Evolutionary conservation across 495 filamentous ascomycete species (phyloP), one percentile per base, ranked within the genome.

Genomic region (Bombardia bombarda): DNA sequence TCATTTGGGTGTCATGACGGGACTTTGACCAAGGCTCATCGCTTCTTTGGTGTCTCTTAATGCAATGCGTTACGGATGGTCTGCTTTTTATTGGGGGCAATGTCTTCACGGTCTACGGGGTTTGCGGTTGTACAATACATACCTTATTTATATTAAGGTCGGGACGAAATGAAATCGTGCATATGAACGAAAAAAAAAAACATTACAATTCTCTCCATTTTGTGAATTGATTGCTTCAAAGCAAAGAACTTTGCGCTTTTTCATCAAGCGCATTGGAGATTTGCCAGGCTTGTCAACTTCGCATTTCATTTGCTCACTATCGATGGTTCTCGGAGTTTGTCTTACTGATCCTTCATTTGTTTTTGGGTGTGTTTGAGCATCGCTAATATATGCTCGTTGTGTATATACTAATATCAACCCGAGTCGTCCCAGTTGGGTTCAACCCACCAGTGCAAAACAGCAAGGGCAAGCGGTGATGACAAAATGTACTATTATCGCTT

Each of bases 21-120:
- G 70, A 62, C 68, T n/a, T n/a, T 70, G 72, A 75, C 77, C 73
- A 72, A 67, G 69, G 74, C 69, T 72, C 69, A 70, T 72, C 68
- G 49, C 50, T 49, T 68, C 76, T 69, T 80, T 80, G 81, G 80
- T 77, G 62, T 68, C 69, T 83, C 75, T 81, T 87, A 61, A 59
- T 61, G 58, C 58, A 86, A 87, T 83, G 83, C 78, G 82, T 86
- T 83, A 89, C 80, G 84, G 83, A 83, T 84, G 81, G 83, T 83
- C 74, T 82, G 82, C 70, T 75, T 80, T 72, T 67, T 74, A 71
- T 66, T 75, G 75, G 78, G 82, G 78, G 77, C 80, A 81, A 76
- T 78, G 78, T 76, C 75, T 80, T 57, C 74, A 82, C 72, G 80
- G 76, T 80, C 74, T 72, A 73, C 63, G 75, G 75, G 78, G 79